These are phyloP conservation scores for Powellomyces hirtus DNA, from an alignment of 192 early-diverging fungal species.

Conservation along the genomic window DNA sequence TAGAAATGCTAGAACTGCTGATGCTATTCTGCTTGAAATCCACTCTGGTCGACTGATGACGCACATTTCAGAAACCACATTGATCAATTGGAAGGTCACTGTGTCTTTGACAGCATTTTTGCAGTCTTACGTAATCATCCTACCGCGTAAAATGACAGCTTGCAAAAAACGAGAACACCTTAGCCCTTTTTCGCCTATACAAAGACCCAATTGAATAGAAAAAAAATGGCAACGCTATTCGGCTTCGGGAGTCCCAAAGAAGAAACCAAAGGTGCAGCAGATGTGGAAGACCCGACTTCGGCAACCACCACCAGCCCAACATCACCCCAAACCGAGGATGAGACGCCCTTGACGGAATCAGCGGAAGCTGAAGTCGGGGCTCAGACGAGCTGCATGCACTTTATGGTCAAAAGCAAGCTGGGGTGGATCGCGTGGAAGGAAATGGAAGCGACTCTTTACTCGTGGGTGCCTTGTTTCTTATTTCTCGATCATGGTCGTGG, in stretches of 20 bases:
- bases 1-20: too few relatives aligned
- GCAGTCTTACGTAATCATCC: too few relatives aligned
- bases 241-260: not conserved
- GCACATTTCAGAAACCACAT: too few relatives aligned
- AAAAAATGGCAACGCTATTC: conserved; percentile 1
- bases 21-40: too few relatives aligned
- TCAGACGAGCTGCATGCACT: conserved; percentile 44
- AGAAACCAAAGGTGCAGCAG: not conserved
- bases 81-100: too few relatives aligned
- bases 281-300: not conserved
- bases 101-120: too few relatives aligned
- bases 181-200: too few relatives aligned
- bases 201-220: too few relatives aligned
- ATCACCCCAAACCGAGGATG: conserved; percentile 10
- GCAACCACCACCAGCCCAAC: conserved; percentile 5
- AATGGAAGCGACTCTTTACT: conserved; percentile 40
- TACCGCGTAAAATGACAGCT: too few relatives aligned
- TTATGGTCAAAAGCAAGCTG: conserved; percentile 39
- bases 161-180: too few relatives aligned
- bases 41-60: too few relatives aligned
- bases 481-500: not conserved
- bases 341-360: conserved; percentile 25
- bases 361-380: conserved; percentile 29
- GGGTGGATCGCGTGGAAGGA: conserved; percentile 58
- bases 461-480: conserved; percentile 12